Percentiles rank a stretch among this genome's conserved stretches.
Conservation (phyloP, 2,329 filamentous ascomycete genomes). For the Pestalotiopsis sp. region DNA sequence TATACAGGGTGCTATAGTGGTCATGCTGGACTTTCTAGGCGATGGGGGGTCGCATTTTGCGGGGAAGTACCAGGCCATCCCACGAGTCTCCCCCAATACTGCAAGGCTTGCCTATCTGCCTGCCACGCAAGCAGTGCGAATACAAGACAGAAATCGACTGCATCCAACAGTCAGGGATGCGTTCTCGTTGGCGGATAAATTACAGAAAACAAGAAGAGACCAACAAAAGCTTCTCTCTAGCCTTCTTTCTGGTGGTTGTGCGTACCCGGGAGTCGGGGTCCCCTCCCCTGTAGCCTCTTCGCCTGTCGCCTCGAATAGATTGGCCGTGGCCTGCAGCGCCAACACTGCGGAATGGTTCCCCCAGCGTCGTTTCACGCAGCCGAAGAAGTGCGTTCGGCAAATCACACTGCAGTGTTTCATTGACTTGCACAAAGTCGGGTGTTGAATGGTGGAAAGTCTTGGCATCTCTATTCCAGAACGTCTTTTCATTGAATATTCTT, state of each 20-base stretch:
- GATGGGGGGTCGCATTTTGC: not conserved
- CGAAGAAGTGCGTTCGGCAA: not conserved
- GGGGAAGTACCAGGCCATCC: not conserved
- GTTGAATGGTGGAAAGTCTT: not conserved
- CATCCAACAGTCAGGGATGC: not conserved
- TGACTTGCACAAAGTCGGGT: not conserved
- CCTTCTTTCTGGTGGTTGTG: not conserved
- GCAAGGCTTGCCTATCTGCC: not conserved
- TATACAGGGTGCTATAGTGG: not conserved
- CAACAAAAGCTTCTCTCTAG: not conserved
- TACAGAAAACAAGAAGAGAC: not conserved
- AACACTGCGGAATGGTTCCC: not conserved
- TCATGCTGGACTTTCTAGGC: not conserved
- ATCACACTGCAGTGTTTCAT: not conserved
- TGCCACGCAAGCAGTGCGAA: not conserved
- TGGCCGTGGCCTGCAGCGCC: not conserved
- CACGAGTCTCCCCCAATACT: not conserved
- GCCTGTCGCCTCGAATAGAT: not conserved
- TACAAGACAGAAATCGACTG: not conserved
- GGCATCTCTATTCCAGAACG: not conserved
- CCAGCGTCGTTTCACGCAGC: not conserved
- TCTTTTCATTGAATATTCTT: not conserved
- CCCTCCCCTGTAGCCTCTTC: not conserved
- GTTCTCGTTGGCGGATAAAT: conserved; percentile 9
- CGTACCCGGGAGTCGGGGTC: not conserved